Evolutionary conservation across 768 basidiomycete species (phyloP), one percentile per base, ranked within the genome.

Genomic region (Kwoniella newhampshirensis): DNA sequence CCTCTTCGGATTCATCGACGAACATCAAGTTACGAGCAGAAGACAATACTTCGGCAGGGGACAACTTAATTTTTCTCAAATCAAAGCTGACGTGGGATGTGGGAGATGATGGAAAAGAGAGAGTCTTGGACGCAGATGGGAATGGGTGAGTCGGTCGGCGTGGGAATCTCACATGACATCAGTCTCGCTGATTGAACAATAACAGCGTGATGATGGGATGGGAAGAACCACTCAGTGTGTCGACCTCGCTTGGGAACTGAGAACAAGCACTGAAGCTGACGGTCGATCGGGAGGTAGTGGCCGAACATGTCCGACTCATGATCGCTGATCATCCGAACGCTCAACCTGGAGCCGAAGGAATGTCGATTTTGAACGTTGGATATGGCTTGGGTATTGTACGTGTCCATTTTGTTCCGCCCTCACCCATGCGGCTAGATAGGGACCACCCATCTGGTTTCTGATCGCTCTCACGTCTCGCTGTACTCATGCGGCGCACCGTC

Each of bases 121-220:
- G 96, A 20, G 96, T 92, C 60, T 77, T 89, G 13, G 84, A 84
- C 26, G 80, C 77, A 6, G 86, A 87, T 62, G 87, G 91, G 57
- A 76, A 76, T 52, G 75, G 75, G 74, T 73, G 43, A 66, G 71
- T 48, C 8, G 18, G 12, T 25, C 27, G 11, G 13, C 20, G 4
- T 8, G n/a, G n/a, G n/a, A n/a, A n/a, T n/a, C n/a, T 21, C 32
- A 11, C 13, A 9, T 12, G n/a, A n/a, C n/a, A 4, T 40, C 11
- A 20, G 37, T 30, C 25, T 60, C 32, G 51, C 43, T 45, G 23
- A 26, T 35, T 12, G 21, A 42, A 18, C 12, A 8, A 17, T 13
- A 32, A 12, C 47, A 75, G 74, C 12, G 94, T 99, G 4, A 99
- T 99, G 96, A 99, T 99, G 96, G 91, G 92, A 1, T 99, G 96